Evolutionary conservation across 306 rosid species (phyloP).

Genomic region (Medicago lupulina): DNA sequence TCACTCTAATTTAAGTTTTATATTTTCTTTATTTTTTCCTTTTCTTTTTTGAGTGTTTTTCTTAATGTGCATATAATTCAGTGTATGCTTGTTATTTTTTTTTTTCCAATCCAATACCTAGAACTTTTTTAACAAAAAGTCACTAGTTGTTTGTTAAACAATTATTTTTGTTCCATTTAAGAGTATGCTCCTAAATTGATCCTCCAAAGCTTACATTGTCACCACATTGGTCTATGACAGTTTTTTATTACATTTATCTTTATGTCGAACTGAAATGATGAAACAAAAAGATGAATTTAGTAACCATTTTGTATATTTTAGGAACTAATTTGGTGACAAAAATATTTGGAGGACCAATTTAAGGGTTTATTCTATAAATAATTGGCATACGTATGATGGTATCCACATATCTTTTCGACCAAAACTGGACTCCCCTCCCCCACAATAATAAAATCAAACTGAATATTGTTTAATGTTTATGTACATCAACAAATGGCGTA

Average conservation of each 20-base stretch:
- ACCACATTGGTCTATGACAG: not conserved
- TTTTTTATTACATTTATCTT: not conserved
- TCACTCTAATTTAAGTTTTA: not conserved
- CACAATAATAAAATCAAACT: not conserved
- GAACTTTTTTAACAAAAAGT: not conserved
- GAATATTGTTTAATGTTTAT: not conserved
- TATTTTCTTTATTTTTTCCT: not conserved
- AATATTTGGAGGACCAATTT: constrained; percentile 14
- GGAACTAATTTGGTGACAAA: not conserved
- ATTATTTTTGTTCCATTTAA: constrained; percentile 12
- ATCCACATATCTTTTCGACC: constrained; percentile 12
- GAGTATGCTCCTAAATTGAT: constrained; percentile 2
- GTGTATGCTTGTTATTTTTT: not conserved
- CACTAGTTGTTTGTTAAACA: constrained; percentile 7
- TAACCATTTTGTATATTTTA: not conserved
- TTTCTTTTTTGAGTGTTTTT: not conserved
- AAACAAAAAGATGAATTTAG: constrained; percentile 8
- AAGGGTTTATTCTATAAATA: constrained; percentile 29
- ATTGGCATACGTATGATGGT: constrained; percentile 22
- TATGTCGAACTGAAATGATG: not conserved
- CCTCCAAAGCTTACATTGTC: constrained; percentile 20
- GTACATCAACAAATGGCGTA: constrained; percentile 27
- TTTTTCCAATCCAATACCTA: constrained; percentile 4
- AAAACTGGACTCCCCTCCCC: not conserved
- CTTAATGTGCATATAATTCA: constrained; percentile 1